Base-by-base conservation (phyloP, 192 early-diverging fungal genomes). In the Lunasporangiospora selenospora region DNA sequence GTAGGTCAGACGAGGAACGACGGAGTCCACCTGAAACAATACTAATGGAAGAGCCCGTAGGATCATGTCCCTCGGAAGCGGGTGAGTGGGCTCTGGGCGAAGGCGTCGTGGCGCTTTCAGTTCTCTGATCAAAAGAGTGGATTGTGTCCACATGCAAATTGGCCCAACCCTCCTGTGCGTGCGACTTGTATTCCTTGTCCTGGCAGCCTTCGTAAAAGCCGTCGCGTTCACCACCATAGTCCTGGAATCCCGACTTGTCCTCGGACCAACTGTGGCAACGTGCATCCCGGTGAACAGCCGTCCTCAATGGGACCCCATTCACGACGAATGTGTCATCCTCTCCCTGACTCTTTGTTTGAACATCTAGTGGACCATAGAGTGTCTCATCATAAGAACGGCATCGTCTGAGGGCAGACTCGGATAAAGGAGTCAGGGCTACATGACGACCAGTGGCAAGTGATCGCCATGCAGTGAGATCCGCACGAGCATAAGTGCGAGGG, bases 301-400 rank as follows among this genome's bases (percentile, higher is more conserved):
- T 9, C 12, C 26, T 18, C 3, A 29, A 21, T 0, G 51, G 34
- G n/a, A 23, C 12, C 12, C n/a, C n/a, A n/a, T n/a, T n/a, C n/a
- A n/a, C n/a, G n/a, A n/a, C n/a, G n/a, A n/a, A n/a, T n/a, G n/a
- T n/a, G n/a, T n/a, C n/a, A n/a, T n/a, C n/a, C n/a, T n/a, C 45
- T 18, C 46, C 27, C 21, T 45, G 42, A 30, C 59, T 38, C 31
- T 31, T 13, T n/a, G n/a, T n/a, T n/a, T 5, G 39, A 19, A 53
- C 34, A 13, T 63, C 69, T 0, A 63, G 42, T 1, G 60, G 60
- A 4, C 69, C 69, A 34, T 73, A 73, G 4, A 73, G 34, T 0
- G 69, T 73, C 13, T 73, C 69, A 8, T 73, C 69, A 63, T 63
- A 73, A 13, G 69, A 73, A 0, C 53, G 60, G 16, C n/a, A n/a